Evolutionary conservation across 768 basidiomycete species (phyloP), one percentile per base, ranked within the genome.

Genomic region (Lactarius trivialis): DNA sequence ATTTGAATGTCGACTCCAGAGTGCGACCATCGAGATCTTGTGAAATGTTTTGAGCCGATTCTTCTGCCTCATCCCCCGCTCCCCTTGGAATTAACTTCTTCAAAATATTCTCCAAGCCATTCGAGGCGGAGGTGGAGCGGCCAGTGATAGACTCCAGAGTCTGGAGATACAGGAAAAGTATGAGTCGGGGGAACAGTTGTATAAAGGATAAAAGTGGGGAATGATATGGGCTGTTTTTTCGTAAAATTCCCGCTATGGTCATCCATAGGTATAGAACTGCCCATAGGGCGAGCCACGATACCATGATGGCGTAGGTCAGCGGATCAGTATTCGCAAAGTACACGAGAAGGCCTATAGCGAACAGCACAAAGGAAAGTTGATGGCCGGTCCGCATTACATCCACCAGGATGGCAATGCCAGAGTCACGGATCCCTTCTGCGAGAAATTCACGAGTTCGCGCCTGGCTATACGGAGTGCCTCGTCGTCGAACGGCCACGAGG

Each of bases 211-310:
- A 48, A 24, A 48, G 6, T 14, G 45, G 24, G 4, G 45, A 12
- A 14, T 24, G 2, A 48, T 48, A 48, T 24, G 45, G 45, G 1
- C 45, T 48, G 21, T 24, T 24, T 1, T 2, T 24, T 12, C 21
- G 45, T 2, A 24, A 7, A 14, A 15, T 3, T 14, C 21, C 45
- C 2, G 6, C 5, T 2, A 24, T 6, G 21, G 11, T 48, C 6
- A 14, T 6, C 30, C 41, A n/a, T 21, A 43, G 41, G n/a, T 43
- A 43, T 43, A 43, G 41, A n/a, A 14, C 9, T 8, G 1, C 1
- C 8, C 41, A 43, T 0, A 43, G 0, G 8, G 8, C 0, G 24
- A 17, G 5, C 43, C 43, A 45, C 0, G 0, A 12, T 4, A 24
- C 4, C 11, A 48, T 6, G 45, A 45, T 14, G 11, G 0, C 2